Base-by-base conservation (phyloP, 257 asterid species). In the Voacanga thouarsii region DNA sequence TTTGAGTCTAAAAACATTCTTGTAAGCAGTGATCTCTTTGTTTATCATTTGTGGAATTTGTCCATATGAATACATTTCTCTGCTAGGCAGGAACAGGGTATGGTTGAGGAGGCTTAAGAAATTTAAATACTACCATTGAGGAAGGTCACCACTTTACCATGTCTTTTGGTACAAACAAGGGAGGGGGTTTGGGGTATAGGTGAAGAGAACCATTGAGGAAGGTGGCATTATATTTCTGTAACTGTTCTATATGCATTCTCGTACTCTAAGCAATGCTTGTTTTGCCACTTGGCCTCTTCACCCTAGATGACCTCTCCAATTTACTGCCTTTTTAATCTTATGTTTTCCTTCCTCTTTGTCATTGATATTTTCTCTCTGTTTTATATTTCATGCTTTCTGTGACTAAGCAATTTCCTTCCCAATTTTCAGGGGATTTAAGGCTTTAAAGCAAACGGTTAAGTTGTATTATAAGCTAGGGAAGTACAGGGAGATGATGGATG, bases 391-490 rank as follows among this genome's bases (percentile, higher is more conserved):
- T 2, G 3, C 1, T 61, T 70, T 18, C 50, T 45, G 19, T 64
- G 63, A 28, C 64, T 16, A 23, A 59, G 65, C 67, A 79, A 74
- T 71, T 77, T 66, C 19, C 81, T 67, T 79, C 60, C 65, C 71
- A 81, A 33, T 82, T 55, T 81, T 84, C 93, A 93, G 98, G 99
- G 99, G 99, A 79, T 96, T 96, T 71, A 96, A 93, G 88, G 99
- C 99, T 80, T 86, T 96, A 73, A 96, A 96, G 82, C 99, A 96
- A 86, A 93, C 99, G 73, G 99, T 96, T 72, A 93, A 93, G 86
- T 90, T 96, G 55, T 92, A 93, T 88, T 93, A 93, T 84, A 92
- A 92, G 90, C 86, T 96, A 72, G 97, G 96, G 81, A 93, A 81
- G 88, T 89, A 90, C 87, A 89, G 88, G 83, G 99, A 93, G 75